Base-by-base conservation (phyloP, 2,329 filamentous ascomycete species). In the Microsporum canis region DNA sequence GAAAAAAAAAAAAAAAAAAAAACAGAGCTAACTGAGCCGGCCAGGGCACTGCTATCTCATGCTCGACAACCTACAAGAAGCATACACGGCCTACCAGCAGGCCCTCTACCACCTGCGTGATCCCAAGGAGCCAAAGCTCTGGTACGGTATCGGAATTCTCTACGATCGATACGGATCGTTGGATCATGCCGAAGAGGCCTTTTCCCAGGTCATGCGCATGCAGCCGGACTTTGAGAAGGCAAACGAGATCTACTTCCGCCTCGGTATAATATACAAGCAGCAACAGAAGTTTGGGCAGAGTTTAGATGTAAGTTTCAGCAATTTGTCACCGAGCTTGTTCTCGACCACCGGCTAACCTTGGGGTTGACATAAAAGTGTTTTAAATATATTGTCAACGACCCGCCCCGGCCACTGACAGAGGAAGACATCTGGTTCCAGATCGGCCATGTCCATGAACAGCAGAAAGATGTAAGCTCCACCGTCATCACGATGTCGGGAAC, bases 391-490 rank as follows among this genome's bases (percentile, higher is more conserved):
- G 91, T 97, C 65, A 88, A 84, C 67, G 91, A 95, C 59, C 92
- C 94, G 33, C 94, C 94, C 2, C 86, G 89, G 3, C 94, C 94
- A 1, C 76, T 99, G 68, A 96, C 91, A 0, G 91, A 97, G 73
- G 92, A 97, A 74, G 94, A 99, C 69, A 99, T 99, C 63, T 97
- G 92, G 92, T 99, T 99, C 79, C 94, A 99, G 75, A 97, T 99
- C 71, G 94, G 94, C 31, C 94, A 99, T 73, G 94, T 99, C 57
- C 91, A 99, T 70, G 94, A 99, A 72, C 94, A 97, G 71, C 92
- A 97, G 75, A 97, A 97, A 81, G 94, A 99, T 70, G 91, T 96
- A 80, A 27, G 29, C 41, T 55, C n/a, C 10, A 23, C 29, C 60
- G 17, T 23, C 17, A 23, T 58, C 6, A 12, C 8, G 41, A 5